Conservation (phyloP, 805 yeast species). For the Metschnikowia shivogae region DNA sequence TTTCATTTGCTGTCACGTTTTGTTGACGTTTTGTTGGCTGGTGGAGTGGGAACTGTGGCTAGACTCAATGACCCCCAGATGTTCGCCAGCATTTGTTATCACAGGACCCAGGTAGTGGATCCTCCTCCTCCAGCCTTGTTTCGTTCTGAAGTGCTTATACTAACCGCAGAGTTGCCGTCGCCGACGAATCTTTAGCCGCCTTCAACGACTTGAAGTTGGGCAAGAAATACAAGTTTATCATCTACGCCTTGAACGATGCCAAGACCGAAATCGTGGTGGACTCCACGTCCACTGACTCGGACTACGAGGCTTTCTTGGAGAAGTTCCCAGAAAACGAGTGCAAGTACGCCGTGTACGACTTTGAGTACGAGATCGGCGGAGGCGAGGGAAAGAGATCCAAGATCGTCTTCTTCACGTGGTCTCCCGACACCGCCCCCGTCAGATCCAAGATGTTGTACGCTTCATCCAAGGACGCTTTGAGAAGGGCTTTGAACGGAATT, state of each 20-base stretch:
- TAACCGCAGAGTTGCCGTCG: constrained; percentile 41
- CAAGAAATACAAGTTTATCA: constrained; percentile 78
- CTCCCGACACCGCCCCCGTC: constrained; percentile 96
- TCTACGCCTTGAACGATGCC: constrained; percentile 74
- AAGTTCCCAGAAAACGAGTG: constrained; percentile 94
- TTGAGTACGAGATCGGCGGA: constrained; percentile 84
- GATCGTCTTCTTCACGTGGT: constrained; percentile 77
- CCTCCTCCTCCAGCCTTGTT: background rate
- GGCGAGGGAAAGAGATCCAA: constrained; percentile 93
- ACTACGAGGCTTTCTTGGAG: constrained; percentile 83
- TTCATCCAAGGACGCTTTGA: constrained; percentile 94
- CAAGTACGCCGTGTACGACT: constrained; percentile 94
- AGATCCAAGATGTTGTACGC: constrained; percentile 98
- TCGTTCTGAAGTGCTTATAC: constrained; percentile 8
- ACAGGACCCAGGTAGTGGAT: too few relatives aligned
- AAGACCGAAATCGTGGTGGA: constrained; percentile 91
- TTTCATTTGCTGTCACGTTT: too few relatives aligned
- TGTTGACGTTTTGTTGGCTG: too few relatives aligned
- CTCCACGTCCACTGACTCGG: constrained; percentile 67
- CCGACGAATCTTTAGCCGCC: constrained; percentile 86
- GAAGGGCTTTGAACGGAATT: constrained; percentile 95
- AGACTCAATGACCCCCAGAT: too few relatives aligned
- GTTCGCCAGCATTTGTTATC: too few relatives aligned
- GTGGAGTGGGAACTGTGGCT: too few relatives aligned
- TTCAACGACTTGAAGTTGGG: constrained; percentile 96